A percentile compares a stretch with the other conserved stretches of the same genome.
Evolutionary conservation across 805 yeast genomes (phyloP).

Genomic region (Schwanniomyces sp.): DNA sequence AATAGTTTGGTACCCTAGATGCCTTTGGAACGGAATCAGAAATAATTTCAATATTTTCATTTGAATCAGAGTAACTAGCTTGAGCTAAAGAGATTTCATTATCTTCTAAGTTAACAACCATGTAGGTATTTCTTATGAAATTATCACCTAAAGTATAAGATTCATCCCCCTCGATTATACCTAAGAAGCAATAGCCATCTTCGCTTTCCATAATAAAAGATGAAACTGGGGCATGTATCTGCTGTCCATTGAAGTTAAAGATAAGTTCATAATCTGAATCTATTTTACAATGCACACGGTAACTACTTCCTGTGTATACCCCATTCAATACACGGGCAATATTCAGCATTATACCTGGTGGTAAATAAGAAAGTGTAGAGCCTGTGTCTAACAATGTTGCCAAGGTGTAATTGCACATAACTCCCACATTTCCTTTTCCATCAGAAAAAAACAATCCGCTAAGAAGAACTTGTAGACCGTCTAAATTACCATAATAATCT

Average conservation of each 20-base stretch:
- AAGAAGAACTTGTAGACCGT: constrained; percentile 47
- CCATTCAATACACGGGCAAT: constrained; percentile 42
- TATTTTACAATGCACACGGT: constrained; percentile 42
- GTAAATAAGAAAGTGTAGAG: constrained; percentile 36
- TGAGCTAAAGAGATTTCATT: constrained; percentile 52
- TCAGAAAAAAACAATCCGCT: constrained; percentile 35
- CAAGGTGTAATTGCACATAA: constrained; percentile 16
- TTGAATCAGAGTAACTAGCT: constrained; percentile 19
- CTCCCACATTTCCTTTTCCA: constrained; percentile 6
- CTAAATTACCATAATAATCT: constrained; percentile 24
- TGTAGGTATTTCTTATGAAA: constrained; percentile 60
- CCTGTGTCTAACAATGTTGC: constrained; percentile 28
- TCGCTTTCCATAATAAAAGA: constrained; percentile 6
- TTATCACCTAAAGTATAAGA: constrained; percentile 54
- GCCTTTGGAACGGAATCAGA: constrained; percentile 51
- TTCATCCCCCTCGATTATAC: constrained; percentile 14
- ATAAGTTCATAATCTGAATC: constrained; percentile 24
- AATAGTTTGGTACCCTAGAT: constrained; percentile 41
- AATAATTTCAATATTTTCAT: constrained; percentile 48
- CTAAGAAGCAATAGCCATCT: constrained; percentile 21
- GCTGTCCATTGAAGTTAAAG: constrained; percentile 7
- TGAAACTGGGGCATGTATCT: constrained; percentile 4
- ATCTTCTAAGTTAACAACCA: constrained; percentile 62
- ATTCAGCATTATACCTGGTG: constrained; percentile 26
- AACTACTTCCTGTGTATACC: constrained; percentile 46